A percentile compares a stretch with the other conserved stretches of the same genome.
These are phyloP conservation scores for Vigna angularis DNA, from an alignment of 306 rosid genomes.

Conservation along the genomic window DNA sequence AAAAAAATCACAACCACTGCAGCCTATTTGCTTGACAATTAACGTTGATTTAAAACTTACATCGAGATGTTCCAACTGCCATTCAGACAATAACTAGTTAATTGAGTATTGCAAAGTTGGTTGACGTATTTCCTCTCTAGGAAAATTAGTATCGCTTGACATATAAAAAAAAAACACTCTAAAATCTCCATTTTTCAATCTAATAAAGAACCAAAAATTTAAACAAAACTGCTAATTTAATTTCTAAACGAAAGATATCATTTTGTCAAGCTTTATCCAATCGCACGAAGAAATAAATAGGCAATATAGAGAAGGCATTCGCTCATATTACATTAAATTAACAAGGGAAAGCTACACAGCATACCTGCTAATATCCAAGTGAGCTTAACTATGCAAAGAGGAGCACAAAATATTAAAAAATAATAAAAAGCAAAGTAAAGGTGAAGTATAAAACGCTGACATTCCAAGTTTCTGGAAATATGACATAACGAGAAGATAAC, in stretches of 20 bases:
- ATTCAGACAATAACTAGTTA: too few relatives aligned
- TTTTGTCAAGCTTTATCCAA: not conserved
- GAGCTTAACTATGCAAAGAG: conserved; percentile 43
- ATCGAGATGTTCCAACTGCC: too few relatives aligned
- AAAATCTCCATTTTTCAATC: too few relatives aligned
- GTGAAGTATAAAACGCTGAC: conserved; percentile 22
- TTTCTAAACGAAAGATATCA: not conserved
- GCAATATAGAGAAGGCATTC: not conserved
- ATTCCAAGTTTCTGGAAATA: conserved; percentile 28
- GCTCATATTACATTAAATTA: conserved; percentile 25
- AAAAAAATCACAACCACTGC: too few relatives aligned
- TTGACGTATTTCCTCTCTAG: too few relatives aligned
- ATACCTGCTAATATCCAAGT: conserved; percentile 17
- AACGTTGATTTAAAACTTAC: too few relatives aligned
- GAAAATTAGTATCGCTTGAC: too few relatives aligned
- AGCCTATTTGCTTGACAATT: too few relatives aligned
- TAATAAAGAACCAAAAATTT: not conserved
- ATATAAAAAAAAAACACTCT: too few relatives aligned
- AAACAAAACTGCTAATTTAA: not conserved
- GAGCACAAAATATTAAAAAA: conserved; percentile 30
- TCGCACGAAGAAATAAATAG: conserved; percentile 1
- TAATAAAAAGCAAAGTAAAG: not conserved
- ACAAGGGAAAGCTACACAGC: conserved; percentile 21
- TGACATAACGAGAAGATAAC: conserved; percentile 9
- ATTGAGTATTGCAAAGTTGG: too few relatives aligned